Percentiles rank a stretch among this genome's conserved stretches.
These are phyloP conservation scores for Urostyla sp. DNA, from an alignment of 73 alveolate genomes.

Conservation along the genomic window DNA sequence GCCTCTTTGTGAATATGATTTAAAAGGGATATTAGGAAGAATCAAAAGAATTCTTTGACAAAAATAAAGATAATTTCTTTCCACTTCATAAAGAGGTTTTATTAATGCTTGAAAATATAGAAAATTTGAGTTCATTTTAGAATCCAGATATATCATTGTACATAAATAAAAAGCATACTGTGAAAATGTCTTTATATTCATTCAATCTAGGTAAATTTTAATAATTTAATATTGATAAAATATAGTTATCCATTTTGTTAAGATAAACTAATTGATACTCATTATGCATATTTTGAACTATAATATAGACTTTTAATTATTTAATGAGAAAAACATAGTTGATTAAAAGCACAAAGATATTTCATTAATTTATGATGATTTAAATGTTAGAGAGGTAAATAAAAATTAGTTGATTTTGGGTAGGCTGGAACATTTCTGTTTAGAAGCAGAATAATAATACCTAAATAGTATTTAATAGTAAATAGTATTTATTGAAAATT, in stretches of 20 bases:
- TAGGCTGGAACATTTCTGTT: slow-evolving; percentile 23
- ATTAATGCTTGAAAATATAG: slow-evolving; percentile 22
- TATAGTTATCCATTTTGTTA: slow-evolving; percentile 41
- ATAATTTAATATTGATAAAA: no score
- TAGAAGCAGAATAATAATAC: no score
- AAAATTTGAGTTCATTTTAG: background rate
- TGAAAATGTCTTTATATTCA: slow-evolving; percentile 40
- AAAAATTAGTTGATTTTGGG: slow-evolving; percentile 22
- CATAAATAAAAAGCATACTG: slow-evolving; percentile 3
- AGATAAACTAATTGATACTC: slow-evolving; percentile 35
- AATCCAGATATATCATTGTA: slow-evolving; percentile 15
- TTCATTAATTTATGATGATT: slow-evolving; percentile 19
- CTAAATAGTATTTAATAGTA: no score
- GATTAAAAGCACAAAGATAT: slow-evolving; percentile 2
- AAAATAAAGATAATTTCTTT: slow-evolving; percentile 11
- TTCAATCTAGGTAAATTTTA: no score
- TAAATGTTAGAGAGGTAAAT: slow-evolving; percentile 8
- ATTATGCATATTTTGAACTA: slow-evolving; percentile 31
- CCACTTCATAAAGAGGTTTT: slow-evolving; percentile 33
- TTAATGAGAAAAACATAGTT: slow-evolving; percentile 38
- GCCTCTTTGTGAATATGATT: slow-evolving; percentile 60
- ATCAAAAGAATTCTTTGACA: slow-evolving; percentile 49
- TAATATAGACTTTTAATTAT: slow-evolving; percentile 4
- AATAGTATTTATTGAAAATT: no score
- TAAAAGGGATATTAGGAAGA: slow-evolving; percentile 8